phyloP scores from a whole-genome alignment of 1,139 yeast species.

The Pichia sp. region DNA sequence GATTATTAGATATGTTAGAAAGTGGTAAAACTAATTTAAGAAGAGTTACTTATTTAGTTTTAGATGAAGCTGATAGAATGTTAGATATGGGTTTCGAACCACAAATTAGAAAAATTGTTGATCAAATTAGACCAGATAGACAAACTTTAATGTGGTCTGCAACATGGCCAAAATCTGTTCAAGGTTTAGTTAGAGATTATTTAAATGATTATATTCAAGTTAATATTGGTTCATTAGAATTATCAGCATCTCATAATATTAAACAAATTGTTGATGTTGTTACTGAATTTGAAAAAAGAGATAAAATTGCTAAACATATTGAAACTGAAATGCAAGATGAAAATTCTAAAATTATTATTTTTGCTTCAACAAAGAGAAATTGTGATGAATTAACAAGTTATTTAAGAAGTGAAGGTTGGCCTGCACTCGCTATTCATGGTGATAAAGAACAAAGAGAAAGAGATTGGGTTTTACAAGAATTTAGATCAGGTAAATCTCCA shows the following conservation, averaged over 20 bases:
- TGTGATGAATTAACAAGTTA: conserved; percentile 93
- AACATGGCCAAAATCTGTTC: conserved; percentile 99
- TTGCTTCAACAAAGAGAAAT: conserved; percentile 93
- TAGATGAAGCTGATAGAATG: conserved; percentile 97
- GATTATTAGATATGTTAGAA: conserved; percentile 96
- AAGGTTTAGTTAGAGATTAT: conserved; percentile 85
- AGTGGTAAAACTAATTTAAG: conserved; percentile 89
- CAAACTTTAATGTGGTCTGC: conserved; percentile 99
- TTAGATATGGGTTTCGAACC: conserved; percentile 99
- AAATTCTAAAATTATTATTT: conserved; percentile 73
- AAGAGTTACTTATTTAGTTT: conserved; percentile 92
- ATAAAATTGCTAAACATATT: conserved; percentile 77
- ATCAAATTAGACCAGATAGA: conserved; percentile 80
- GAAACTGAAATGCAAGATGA: conserved; percentile 76
- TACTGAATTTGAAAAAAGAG: conserved; percentile 90
- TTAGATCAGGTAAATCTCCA: conserved; percentile 86
- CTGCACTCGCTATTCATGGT: conserved; percentile 98
- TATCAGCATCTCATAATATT: conserved; percentile 94
- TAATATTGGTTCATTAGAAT: conserved; percentile 90
- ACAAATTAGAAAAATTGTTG: conserved; percentile 80
- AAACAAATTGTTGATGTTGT: conserved; percentile 90
- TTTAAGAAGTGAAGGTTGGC: conserved; percentile 97
- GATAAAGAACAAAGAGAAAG: conserved; percentile 97
- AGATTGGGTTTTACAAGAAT: conserved; percentile 95
- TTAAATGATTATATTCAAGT: conserved; percentile 92